Evolutionary conservation across 2,329 filamentous ascomycete species (phyloP).

Genomic region (Botrytis aclada): DNA sequence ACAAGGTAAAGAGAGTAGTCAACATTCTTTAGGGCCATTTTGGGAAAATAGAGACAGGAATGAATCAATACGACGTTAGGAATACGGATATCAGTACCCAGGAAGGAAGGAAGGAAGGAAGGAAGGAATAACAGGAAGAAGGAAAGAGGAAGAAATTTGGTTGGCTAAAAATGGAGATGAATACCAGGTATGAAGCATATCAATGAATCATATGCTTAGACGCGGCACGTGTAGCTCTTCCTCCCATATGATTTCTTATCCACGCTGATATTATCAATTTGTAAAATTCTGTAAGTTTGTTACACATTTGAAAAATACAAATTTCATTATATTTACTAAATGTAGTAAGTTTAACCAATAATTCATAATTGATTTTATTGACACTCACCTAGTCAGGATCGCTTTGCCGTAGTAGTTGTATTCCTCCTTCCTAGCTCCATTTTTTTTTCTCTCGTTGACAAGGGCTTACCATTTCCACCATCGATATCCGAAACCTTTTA

Average conservation of each 20-base stretch:
- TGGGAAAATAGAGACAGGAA: constrained; percentile 13
- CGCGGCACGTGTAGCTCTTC: neutral
- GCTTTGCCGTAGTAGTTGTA: neutral
- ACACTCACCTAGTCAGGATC: neutral
- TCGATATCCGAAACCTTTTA: constrained; percentile 13
- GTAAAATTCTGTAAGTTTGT: neutral
- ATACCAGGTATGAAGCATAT: neutral
- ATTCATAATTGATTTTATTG: neutral
- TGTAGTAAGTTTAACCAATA: neutral
- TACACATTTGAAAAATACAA: neutral
- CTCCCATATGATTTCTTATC: neutral
- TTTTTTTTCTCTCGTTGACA: neutral
- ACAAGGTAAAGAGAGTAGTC: constrained; percentile 88
- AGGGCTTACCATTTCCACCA: constrained; percentile 1
- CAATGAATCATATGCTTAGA: neutral
- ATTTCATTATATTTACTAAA: neutral
- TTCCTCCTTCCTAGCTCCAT: neutral
- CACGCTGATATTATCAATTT: neutral
- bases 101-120: neutral
- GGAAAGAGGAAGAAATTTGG: neutral
- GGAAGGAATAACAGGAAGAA: neutral
- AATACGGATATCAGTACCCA: neutral
- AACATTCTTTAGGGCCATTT: constrained; percentile 44
- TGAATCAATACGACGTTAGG: neutral
- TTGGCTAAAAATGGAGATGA: neutral